Conservation (phyloP, 1,139 yeast species). For the Blastobotrys ciferrii region DNA sequence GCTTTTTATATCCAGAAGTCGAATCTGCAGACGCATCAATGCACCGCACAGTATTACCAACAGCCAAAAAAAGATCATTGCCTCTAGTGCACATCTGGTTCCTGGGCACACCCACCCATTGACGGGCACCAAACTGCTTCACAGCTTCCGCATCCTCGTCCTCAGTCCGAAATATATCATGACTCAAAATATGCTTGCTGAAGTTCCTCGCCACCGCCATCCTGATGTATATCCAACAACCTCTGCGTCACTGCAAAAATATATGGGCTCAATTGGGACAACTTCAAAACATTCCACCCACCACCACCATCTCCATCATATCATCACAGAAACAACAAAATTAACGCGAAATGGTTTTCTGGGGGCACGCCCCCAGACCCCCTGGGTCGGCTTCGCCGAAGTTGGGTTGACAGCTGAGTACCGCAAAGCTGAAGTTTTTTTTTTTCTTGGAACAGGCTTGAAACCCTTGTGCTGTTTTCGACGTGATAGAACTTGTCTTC, state of each 20-base stretch:
- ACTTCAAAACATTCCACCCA: too few relatives aligned
- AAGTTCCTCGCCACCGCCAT: slow-evolving; percentile 5
- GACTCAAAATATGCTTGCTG: slow-evolving; percentile 13
- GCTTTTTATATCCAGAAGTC: slow-evolving; percentile 19
- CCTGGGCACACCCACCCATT: slow-evolving; percentile 2
- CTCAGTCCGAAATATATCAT: slow-evolving; percentile 14
- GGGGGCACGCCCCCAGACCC: too few relatives aligned
- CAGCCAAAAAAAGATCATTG: slow-evolving; percentile 34
- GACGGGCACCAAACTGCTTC: slow-evolving; percentile 5
- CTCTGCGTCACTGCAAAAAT: background rate
- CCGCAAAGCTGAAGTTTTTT: too few relatives aligned
- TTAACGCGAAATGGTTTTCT: too few relatives aligned
- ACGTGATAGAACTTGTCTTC: too few relatives aligned
- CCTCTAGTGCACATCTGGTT: slow-evolving; percentile 22
- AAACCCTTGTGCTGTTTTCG: too few relatives aligned
- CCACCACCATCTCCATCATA: too few relatives aligned
- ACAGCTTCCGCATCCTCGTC: slow-evolving; percentile 11
- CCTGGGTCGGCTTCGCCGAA: too few relatives aligned
- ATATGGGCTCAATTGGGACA: too few relatives aligned
- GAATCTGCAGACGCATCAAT: slow-evolving; percentile 22
- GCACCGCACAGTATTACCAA: slow-evolving; percentile 32
- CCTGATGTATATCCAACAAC: too few relatives aligned
- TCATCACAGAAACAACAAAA: background rate
- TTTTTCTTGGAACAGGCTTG: too few relatives aligned
- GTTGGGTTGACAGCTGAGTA: too few relatives aligned